A percentile compares a stretch with the other conserved stretches of the same genome.
These are phyloP conservation scores for Gossypium thurberi DNA, from an alignment of 345 rosid species.

Conservation along the genomic window DNA sequence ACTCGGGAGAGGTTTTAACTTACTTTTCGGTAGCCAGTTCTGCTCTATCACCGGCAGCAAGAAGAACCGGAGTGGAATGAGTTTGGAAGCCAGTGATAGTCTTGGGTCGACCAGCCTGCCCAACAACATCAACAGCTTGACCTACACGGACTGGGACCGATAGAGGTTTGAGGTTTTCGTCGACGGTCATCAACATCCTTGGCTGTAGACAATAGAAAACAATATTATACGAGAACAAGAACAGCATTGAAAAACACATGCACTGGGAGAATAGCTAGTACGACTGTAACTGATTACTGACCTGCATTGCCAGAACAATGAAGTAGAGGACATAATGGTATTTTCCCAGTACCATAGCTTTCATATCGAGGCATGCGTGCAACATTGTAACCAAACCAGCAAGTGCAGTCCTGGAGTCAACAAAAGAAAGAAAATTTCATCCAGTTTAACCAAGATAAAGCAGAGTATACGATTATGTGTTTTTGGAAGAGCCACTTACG, in stretches of 20 bases:
- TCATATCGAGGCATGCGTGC: slow-evolving; percentile 92
- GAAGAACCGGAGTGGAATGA: slow-evolving; percentile 87
- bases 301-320: slow-evolving; percentile 95
- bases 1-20: background rate
- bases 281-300: slow-evolving; percentile 14
- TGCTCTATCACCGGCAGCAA: slow-evolving; percentile 94
- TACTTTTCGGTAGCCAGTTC: slow-evolving; percentile 94
- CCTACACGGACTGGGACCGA: slow-evolving; percentile 92
- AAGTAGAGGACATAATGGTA: slow-evolving; percentile 86
- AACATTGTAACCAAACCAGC: slow-evolving; percentile 76
- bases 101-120: slow-evolving; percentile 96
- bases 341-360: slow-evolving; percentile 70
- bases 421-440: background rate
- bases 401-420: slow-evolving; percentile 56
- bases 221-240: background rate
- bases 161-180: slow-evolving; percentile 70
- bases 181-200: slow-evolving; percentile 87
- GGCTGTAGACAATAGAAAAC: slow-evolving; percentile 43
- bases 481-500: slow-evolving; percentile 38
- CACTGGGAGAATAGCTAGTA: background rate
- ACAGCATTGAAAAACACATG: background rate
- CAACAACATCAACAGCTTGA: slow-evolving; percentile 95
- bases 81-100: slow-evolving; percentile 97
- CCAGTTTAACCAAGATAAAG: background rate
- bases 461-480: background rate